These are phyloP conservation scores for Corymbia maculata DNA, from an alignment of 345 rosid species.

Conservation along the genomic window DNA sequence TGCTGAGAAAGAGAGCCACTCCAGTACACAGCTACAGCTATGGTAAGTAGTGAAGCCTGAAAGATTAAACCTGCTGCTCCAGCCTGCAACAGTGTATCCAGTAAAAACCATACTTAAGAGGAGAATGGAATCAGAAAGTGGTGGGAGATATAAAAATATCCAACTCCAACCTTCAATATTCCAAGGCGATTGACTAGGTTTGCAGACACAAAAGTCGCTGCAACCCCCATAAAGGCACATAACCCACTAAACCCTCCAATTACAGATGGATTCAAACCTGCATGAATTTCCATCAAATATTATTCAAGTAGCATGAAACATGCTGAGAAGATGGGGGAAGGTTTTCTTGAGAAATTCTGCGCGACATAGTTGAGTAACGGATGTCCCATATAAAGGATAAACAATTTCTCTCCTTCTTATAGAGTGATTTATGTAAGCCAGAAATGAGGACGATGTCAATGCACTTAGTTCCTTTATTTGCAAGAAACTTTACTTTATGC, in stretches of 20 bases:
- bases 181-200: constrained; percentile 63
- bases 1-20: constrained; percentile 61
- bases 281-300: background rate
- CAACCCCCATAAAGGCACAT: constrained; percentile 90
- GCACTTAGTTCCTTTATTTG: background rate
- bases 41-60: constrained; percentile 76
- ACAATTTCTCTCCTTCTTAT: background rate
- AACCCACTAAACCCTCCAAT: constrained; percentile 90
- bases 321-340: background rate
- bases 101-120: background rate
- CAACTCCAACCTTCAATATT: constrained; percentile 45
- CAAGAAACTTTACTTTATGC: background rate
- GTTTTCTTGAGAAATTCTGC: background rate
- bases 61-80: constrained; percentile 80
- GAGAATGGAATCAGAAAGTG: background rate
- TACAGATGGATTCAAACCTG: constrained; percentile 81
- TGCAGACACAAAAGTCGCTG: constrained; percentile 87
- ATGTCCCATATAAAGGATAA: background rate
- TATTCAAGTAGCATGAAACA: background rate
- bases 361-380: background rate
- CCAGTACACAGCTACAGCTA: constrained; percentile 72
- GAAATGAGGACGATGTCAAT: background rate
- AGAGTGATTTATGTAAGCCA: background rate
- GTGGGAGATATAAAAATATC: background rate
- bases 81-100: constrained; percentile 40